phyloP scores from a whole-genome alignment of 345 rosid genomes.

The Boechera divaricarpa region DNA sequence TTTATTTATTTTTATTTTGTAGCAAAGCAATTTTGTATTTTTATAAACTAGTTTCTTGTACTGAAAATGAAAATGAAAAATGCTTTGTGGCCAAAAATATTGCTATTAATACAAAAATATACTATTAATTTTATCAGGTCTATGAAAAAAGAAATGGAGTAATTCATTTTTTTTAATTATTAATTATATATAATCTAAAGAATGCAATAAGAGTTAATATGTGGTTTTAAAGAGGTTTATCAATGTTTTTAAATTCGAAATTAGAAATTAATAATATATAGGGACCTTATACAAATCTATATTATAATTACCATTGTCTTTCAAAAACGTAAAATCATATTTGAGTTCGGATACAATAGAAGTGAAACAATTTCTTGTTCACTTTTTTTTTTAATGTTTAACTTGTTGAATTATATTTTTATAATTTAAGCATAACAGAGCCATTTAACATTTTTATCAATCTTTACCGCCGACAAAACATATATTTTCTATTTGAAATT shows the following conservation, averaged over 20 bases:
- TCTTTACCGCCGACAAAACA: not conserved
- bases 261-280: not conserved
- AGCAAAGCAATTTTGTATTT: not conserved
- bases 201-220: not conserved
- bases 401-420: not conserved
- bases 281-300: not conserved
- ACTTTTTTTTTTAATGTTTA: not conserved
- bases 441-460: not conserved
- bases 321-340: not conserved
- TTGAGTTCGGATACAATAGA: not conserved
- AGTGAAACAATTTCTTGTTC: not conserved
- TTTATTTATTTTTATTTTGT: not conserved
- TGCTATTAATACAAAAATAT: not conserved
- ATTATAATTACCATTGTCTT: not conserved
- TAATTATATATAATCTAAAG: no score
- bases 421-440: not conserved
- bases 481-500: not conserved
- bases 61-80: not conserved
- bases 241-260: not conserved
- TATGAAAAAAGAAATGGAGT: no score
- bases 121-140: no score
- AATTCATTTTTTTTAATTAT: no score
- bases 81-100: not conserved
- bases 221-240: not conserved
- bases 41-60: not conserved